Evolutionary conservation across 495 filamentous ascomycete genomes (phyloP).

Genomic region (Penicillium turbatum): DNA sequence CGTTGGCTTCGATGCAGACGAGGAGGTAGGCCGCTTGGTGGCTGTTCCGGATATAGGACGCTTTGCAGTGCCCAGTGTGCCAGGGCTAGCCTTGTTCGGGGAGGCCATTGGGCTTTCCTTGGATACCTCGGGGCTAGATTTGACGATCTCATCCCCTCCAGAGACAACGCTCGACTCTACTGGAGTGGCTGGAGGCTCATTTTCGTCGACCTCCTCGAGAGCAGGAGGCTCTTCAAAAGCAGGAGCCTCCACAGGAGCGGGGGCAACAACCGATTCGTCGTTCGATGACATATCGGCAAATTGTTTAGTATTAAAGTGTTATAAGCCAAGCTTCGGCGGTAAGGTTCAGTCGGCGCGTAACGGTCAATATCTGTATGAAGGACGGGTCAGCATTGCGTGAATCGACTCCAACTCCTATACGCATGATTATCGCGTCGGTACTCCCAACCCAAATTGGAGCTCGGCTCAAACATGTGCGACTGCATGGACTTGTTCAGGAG

Average conservation of each 20-base stretch:
- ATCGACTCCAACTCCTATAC: background rate
- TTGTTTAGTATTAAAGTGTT: slow-evolving; percentile 10
- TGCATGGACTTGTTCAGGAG: background rate
- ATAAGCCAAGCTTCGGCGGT: background rate
- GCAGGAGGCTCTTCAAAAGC: slow-evolving; percentile 1
- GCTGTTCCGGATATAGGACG: slow-evolving; percentile 32
- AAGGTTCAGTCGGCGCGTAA: slow-evolving; percentile 1
- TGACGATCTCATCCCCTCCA: slow-evolving; percentile 35
- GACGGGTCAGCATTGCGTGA: background rate
- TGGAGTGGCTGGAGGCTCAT: slow-evolving; percentile 38
- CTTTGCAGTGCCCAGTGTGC: slow-evolving; percentile 24
- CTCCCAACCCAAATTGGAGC: background rate
- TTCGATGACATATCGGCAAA: slow-evolving; percentile 34
- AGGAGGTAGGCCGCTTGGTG: slow-evolving; percentile 37
- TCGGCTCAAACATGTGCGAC: background rate
- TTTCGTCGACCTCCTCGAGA: slow-evolving; percentile 22
- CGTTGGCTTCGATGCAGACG: slow-evolving; percentile 29
- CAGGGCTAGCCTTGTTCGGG: slow-evolving; percentile 27
- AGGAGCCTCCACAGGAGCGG: slow-evolving; percentile 9
- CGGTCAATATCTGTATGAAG: background rate
- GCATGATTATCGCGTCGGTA: background rate
- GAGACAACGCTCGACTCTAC: slow-evolving; percentile 37
- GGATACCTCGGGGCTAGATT: slow-evolving; percentile 39
- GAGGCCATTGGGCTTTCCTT: slow-evolving; percentile 37
- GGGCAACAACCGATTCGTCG: slow-evolving; percentile 30